Evolutionary conservation across 805 yeast genomes (phyloP), one percentile per base, ranked within the genome.

Genomic region (Saccharomycopsis sp.): DNA sequence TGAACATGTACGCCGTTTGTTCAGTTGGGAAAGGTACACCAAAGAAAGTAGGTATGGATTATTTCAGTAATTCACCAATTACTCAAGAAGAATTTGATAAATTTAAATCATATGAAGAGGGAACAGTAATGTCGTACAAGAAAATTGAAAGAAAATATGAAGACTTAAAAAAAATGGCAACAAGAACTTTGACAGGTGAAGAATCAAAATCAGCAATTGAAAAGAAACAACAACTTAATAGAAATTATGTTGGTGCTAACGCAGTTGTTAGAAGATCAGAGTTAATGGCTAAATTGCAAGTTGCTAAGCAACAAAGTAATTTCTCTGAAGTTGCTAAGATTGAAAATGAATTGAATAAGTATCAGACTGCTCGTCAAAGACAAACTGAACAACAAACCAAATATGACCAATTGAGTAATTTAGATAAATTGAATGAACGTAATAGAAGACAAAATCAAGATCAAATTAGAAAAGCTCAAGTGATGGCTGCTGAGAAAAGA

Each of bases 381-480:
- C 66, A 63, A 46, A 65, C 60, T 40, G 70, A 67, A 45, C 60
- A 61, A 51, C 56, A 61, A 22, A 51, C 59, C 47, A 63, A 23
- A 20, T 21, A 43, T n/a, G 49, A 48, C 32, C 40, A 44, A 29
- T 38, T 63, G 51, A 68, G 63, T 52, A 70, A 76, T 46, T 71
- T 87, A 66, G 75, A 83, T 35, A 77, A 75, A 53, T 85, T 88
- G 41, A 87, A 88, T 53, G 82, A 84, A 55, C 78, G 96, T 56
- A 93, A 93, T 63, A 75, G 95, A 60, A 83, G 77, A 55, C 72
- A 82, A 52, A 90, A 90, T 62, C 80, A 79, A 59, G 79, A 79
- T 41, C 76, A 75, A 39, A 77, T 88, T 54, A 79, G 94, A 57
- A 72, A 74, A 55, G 96, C 95, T 0, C 97, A 89, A 60, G 63